phyloP scores from a whole-genome alignment of 495 filamentous ascomycete genomes.

The Tuber magnatum region DNA sequence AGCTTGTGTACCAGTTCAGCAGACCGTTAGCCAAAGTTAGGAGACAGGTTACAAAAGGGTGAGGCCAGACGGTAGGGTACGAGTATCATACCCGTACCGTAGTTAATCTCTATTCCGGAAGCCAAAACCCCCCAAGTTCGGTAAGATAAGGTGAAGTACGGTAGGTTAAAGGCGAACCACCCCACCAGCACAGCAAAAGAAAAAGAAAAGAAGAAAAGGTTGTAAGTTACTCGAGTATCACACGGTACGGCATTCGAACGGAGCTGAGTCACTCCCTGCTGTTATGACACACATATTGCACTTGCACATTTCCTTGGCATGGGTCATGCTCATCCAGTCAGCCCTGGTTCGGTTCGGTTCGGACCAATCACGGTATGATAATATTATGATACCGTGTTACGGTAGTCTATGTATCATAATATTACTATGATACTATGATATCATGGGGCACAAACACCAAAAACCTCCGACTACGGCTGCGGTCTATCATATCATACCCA shows the following conservation, averaged over 20 bases:
- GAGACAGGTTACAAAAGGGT: too few species aligned
- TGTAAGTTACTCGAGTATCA: too few species aligned
- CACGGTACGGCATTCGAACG: not conserved
- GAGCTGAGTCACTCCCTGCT: not conserved
- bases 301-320: not conserved
- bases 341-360: not conserved
- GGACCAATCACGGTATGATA: not conserved
- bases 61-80: too few species aligned
- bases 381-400: too few species aligned
- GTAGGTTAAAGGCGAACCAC: not conserved
- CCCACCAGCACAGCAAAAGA: not conserved
- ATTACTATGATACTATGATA: too few species aligned
- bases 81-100: not conserved
- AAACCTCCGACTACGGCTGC: not conserved
- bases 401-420: too few species aligned
- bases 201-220: not conserved
- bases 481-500: too few species aligned
- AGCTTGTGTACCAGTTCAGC: too few species aligned
- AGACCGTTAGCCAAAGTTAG: too few species aligned
- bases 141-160: not conserved
- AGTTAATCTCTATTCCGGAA: not conserved
- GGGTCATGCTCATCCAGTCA: not conserved
- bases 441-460: too few species aligned
- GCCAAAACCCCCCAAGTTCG: not conserved
- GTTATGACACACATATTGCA: too few species aligned